These are phyloP conservation scores for Peniophora sp. DNA, from an alignment of 1,284 basidiomycete genomes.

Conservation along the genomic window DNA sequence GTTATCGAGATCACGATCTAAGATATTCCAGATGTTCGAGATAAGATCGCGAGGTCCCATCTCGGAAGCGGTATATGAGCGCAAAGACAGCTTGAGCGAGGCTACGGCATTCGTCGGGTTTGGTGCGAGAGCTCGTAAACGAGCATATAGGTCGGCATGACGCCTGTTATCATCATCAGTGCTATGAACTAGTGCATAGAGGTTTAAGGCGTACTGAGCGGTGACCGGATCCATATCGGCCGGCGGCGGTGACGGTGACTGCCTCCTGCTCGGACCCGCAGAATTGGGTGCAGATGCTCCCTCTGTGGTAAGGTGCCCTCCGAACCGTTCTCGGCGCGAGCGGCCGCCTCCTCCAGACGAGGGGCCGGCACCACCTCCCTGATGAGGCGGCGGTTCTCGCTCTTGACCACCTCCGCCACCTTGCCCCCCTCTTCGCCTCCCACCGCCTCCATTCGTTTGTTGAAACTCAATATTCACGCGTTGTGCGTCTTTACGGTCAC, in stretches of 20 bases:
- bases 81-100: slow-evolving; percentile 75
- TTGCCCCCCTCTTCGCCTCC: slow-evolving; percentile 14
- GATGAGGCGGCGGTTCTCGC: slow-evolving; percentile 33
- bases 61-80: slow-evolving; percentile 76
- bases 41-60: slow-evolving; percentile 79
- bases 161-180: slow-evolving; percentile 47
- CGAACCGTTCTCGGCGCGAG: slow-evolving; percentile 54
- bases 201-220: slow-evolving; percentile 37
- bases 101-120: slow-evolving; percentile 70
- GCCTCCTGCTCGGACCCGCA: slow-evolving; percentile 24
- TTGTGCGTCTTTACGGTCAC: slow-evolving; percentile 73
- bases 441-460: slow-evolving; percentile 35
- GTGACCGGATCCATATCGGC: slow-evolving; percentile 45
- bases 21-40: slow-evolving; percentile 79
- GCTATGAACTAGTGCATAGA: no score
- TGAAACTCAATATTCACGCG: slow-evolving; percentile 80
- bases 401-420: slow-evolving; percentile 26
- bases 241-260: slow-evolving; percentile 36
- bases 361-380: slow-evolving; percentile 20
- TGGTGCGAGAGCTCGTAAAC: slow-evolving; percentile 59
- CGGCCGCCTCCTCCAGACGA: slow-evolving; percentile 11
- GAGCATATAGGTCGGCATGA: slow-evolving; percentile 61
- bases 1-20: slow-evolving; percentile 72
- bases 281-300: slow-evolving; percentile 13
- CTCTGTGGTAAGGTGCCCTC: slow-evolving; percentile 48